These are phyloP conservation scores for Aegilops bicornis DNA, from an alignment of 176 grass and related monocot species.

Conservation along the genomic window DNA sequence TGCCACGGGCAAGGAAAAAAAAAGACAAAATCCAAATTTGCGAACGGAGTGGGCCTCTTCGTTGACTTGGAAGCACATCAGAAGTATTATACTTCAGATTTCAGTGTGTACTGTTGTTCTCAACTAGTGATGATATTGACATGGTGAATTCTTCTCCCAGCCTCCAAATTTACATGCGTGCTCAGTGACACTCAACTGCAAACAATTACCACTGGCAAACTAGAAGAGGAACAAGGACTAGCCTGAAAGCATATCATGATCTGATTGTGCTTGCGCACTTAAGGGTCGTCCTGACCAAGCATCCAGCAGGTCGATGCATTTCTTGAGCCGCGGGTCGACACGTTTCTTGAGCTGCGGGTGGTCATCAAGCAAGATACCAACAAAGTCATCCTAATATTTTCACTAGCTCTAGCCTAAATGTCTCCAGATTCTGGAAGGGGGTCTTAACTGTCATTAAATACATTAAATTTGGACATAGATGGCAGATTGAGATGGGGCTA, in stretches of 20 bases:
- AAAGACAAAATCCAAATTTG: background rate
- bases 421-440: too few species aligned
- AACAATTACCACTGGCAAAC: slow-evolving; percentile 9
- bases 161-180: slow-evolving; percentile 1
- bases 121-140: background rate
- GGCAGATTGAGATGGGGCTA: too few species aligned
- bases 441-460: too few species aligned
- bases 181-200: background rate
- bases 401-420: too few species aligned
- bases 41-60: slow-evolving; percentile 3
- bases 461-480: too few species aligned
- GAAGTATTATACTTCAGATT: background rate
- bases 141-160: slow-evolving; percentile 5
- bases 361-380: slow-evolving; percentile 63
- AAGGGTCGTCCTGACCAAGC: slow-evolving; percentile 48
- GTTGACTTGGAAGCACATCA: slow-evolving; percentile 25
- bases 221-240: background rate
- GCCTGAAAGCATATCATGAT: slow-evolving; percentile 14
- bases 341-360: too few species aligned
- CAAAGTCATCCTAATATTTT: slow-evolving; percentile 36
- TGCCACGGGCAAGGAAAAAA: slow-evolving; percentile 17
- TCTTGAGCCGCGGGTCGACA: slow-evolving; percentile 54
- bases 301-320: slow-evolving; percentile 74
- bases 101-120: too few species aligned
- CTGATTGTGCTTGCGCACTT: slow-evolving; percentile 24